Evolutionary conservation across 768 basidiomycete species (phyloP).

Genomic region (Lactarius psammicola): DNA sequence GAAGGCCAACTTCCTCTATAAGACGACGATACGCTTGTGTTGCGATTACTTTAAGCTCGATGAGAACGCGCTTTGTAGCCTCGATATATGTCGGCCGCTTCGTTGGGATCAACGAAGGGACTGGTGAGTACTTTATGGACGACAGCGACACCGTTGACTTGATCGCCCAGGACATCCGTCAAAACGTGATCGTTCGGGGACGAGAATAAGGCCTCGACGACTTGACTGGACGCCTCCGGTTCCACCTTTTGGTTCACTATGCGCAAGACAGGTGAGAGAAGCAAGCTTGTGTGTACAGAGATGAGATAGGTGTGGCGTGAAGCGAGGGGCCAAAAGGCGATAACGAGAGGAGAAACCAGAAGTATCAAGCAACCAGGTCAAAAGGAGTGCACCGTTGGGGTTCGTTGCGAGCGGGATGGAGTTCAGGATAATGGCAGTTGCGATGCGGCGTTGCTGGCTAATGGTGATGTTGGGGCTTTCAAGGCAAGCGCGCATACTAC

Average conservation of each 20-base stretch:
- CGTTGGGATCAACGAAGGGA: slow-evolving; percentile 70
- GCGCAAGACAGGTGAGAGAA: slow-evolving; percentile 87
- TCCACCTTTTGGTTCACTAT: slow-evolving; percentile 97
- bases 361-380: slow-evolving; percentile 96
- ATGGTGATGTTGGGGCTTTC: slow-evolving; percentile 85
- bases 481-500: slow-evolving; percentile 95
- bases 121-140: slow-evolving; percentile 91
- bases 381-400: slow-evolving; percentile 91
- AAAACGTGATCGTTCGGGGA: slow-evolving; percentile 87
- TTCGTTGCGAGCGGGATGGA: slow-evolving; percentile 97
- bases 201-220: slow-evolving; percentile 89
- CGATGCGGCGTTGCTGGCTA: slow-evolving; percentile 93
- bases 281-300: slow-evolving; percentile 98
- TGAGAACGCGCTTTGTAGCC: slow-evolving; percentile 86
- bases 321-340: slow-evolving; percentile 89
- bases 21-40: slow-evolving; percentile 92
- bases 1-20: slow-evolving; percentile 92
- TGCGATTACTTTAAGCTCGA: slow-evolving; percentile 89
- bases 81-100: slow-evolving; percentile 74
- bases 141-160: slow-evolving; percentile 92
- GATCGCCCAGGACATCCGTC: slow-evolving; percentile 92
- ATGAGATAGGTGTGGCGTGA: slow-evolving; percentile 94
- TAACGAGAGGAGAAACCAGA: slow-evolving; percentile 96
- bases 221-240: slow-evolving; percentile 78
- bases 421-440: slow-evolving; percentile 92